Base-by-base conservation (phyloP, 257 asterid genomes). In the Forsythia suspensa region DNA sequence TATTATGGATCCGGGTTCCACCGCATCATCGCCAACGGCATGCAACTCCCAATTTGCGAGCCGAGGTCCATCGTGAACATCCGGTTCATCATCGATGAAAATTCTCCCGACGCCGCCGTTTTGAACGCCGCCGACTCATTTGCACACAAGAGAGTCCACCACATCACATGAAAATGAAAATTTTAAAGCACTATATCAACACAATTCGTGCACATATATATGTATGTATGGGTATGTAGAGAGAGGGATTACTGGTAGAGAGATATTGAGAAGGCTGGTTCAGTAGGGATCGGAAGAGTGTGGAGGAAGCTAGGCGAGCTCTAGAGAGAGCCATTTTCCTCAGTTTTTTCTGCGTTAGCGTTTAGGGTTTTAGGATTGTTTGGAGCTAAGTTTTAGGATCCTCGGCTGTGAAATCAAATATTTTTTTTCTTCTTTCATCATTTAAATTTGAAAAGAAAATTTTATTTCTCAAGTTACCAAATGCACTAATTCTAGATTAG, bases 1-100 rank as follows among this genome's bases (percentile, higher is more conserved):
- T 89, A 83, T 93, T 94, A 85, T 94, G 96, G 78, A 92, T 84
- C 5, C 82, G 87, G 68, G 89, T 93, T 57, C 97, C 96, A 0
- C 36, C 96, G 85, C 96, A 89, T 89, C 83, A 74, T 85, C 3
- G 88, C 77, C 48, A 91, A 77, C 2, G 92, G 92, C 96, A 91
- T 88, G 79, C 88, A 85, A 74, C 90, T 84, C 43, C 92, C 96
- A 2, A 80, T 80, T 82, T 86, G 90, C 57, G 96, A 88, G 85
- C 88, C 86, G 70, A 87, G 79, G 79, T 91, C 96, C 68, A 83
- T 80, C 0, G 89, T 84, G 70, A 88, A 69, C 92, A 85, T 86
- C 81, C 87, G 90, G 29, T 71, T 84, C 90, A 80, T 85, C 88
- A 89, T 82, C 16, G 87, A 81, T 48, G 71, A n/a, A 42, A 55